Percentiles rank a stretch among this genome's conserved stretches.
phyloP scores from a whole-genome alignment of 2,329 filamentous ascomycete genomes.

The Ophiostoma montium region DNA sequence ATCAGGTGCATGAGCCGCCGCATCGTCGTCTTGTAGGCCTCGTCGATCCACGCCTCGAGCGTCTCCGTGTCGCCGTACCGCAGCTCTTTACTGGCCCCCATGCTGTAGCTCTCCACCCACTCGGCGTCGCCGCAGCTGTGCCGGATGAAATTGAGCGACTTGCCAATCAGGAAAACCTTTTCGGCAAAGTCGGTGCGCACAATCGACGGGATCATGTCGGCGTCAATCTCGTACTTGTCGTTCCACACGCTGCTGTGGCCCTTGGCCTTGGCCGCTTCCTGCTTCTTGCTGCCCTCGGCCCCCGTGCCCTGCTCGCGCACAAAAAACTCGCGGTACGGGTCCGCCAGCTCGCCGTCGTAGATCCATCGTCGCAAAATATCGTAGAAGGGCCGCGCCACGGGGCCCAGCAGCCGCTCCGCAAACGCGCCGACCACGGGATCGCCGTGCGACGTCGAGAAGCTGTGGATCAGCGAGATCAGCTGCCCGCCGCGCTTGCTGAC shows the following conservation, averaged over 20 bases:
- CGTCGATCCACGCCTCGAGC: conserved; percentile 84
- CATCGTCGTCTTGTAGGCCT: conserved; percentile 98
- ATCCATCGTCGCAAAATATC: conserved; percentile 95
- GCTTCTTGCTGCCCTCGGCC: conserved; percentile 25
- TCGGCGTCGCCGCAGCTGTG: conserved; percentile 86
- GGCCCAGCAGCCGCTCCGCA: conserved; percentile 72
- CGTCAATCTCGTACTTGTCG: conserved; percentile 82
- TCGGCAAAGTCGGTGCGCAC: conserved; percentile 88
- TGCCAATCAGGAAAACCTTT: conserved; percentile 94
- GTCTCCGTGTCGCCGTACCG: conserved; percentile 87
- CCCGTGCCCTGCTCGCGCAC: conserved; percentile 64
- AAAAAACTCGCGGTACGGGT: conserved; percentile 92
- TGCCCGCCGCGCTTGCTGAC: conserved; percentile 70
- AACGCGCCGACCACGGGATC: conserved; percentile 91
- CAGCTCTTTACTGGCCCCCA: conserved; percentile 80
- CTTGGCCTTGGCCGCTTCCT: conserved; percentile 31
- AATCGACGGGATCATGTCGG: conserved; percentile 81
- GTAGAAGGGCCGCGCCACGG: conserved; percentile 90
- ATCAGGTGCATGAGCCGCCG: conserved; percentile 84
- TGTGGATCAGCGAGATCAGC: conserved; percentile 84
- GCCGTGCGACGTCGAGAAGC: conserved; percentile 83
- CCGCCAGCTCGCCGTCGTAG: conserved; percentile 94
- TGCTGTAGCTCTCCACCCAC: conserved; percentile 94
- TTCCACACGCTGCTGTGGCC: conserved; percentile 90
- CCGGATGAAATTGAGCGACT: conserved; percentile 94